Evolutionary conservation across 768 basidiomycete genomes (phyloP).

Genomic region (Ramaria sp.): DNA sequence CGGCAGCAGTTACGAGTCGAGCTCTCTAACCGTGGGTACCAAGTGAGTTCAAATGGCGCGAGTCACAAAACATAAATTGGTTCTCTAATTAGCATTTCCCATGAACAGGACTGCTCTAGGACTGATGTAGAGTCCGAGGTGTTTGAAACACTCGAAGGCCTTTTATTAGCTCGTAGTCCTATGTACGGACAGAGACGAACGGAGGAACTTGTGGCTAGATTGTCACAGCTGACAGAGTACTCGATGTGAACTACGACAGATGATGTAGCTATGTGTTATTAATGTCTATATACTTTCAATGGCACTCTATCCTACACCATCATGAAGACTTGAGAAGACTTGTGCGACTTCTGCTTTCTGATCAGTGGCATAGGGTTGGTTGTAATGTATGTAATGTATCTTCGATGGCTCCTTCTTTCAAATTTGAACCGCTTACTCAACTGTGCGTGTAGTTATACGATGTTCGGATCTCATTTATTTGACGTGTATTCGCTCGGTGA

Average conservation of each 20-base stretch:
- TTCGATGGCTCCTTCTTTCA: too few relatives aligned
- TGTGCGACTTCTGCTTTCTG: too few relatives aligned
- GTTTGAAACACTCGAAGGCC: conserved; percentile 50
- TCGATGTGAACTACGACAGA: not conserved
- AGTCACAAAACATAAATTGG: not conserved
- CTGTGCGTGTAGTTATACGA: too few relatives aligned
- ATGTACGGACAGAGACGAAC: conserved; percentile 37
- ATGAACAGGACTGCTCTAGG: not conserved
- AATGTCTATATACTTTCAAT: too few relatives aligned
- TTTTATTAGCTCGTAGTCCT: conserved; percentile 44
- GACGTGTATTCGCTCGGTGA: too few relatives aligned
- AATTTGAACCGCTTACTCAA: too few relatives aligned
- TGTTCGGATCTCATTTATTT: too few relatives aligned
- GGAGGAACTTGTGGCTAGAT: conserved; percentile 34
- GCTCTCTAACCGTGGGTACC: conserved; percentile 2
- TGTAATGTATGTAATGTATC: too few relatives aligned
- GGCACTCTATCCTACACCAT: too few relatives aligned
- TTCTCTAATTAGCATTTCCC: not conserved
- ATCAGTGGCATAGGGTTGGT: too few relatives aligned
- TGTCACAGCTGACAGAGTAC: conserved; percentile 26
- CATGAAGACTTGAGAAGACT: too few relatives aligned
- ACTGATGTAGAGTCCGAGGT: conserved; percentile 15
- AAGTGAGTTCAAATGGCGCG: not conserved
- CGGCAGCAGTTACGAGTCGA: not conserved
- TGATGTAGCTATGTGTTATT: too few relatives aligned